Evolutionary conservation across 208 protist species (phyloP), one percentile per base, ranked within the genome.

Genomic region (Herpetomonas tarakana): DNA sequence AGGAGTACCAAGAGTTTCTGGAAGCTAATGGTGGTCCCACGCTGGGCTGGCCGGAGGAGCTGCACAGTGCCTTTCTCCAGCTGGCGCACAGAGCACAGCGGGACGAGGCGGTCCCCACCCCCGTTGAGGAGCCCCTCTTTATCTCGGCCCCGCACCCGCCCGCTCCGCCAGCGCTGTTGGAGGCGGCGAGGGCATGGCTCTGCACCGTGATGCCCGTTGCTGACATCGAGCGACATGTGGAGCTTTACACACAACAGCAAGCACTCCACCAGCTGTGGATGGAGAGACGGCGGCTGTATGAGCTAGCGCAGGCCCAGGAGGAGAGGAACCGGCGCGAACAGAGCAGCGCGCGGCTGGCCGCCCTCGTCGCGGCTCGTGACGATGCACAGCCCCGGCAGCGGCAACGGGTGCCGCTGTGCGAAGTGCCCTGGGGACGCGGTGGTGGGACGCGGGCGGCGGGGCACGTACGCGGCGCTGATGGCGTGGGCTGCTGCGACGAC

Each of bases 1-100:
- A 41, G 35, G 12, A 21, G 46, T 52, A 52, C 46, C 7, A 52
- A 9, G 18, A 6, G 4, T 52, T 52, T 26, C 22, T 52, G 7
- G 18, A 6, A 21, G 19, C 18, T 11, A 19, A 52, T 21, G 46
- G 46, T 24, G 46, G 46, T 11, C 19, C 22, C 18, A 52, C 12
- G 11, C 46, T 52, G 4, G 46, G 46, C 18, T 52, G 46, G 46
- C 46, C 46, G 7, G 46, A 52, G 18, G 46, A 52, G 18, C n/a
- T 52, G 46, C 46, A 52, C 46, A 26, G n/a, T 21, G 19, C 19
- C 7, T 52, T 52, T 21, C 46, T 52, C 22, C 46, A 21, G 12
- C 11, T 26, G 7, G 46, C 22, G 19, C 46, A 27, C 22, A 19
- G n/a, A 11, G 46, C n/a, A 11, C 46, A 52, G n/a, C 9, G n/a